Evolutionary conservation across 208 protist genomes (phyloP).

Genomic region (Polymyxa betae): DNA sequence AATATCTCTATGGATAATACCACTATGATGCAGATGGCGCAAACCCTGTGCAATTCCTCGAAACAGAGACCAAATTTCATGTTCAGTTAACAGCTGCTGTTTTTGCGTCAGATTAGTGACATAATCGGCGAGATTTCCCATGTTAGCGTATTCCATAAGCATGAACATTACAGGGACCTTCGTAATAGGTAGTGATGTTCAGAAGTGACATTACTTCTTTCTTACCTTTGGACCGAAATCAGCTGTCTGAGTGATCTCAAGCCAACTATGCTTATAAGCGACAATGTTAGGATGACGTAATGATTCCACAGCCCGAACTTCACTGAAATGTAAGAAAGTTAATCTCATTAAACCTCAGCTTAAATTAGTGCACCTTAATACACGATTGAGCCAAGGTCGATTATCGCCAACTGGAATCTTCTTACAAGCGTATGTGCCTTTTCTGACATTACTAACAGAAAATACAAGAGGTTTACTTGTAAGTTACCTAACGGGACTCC

Average conservation of each 20-base stretch:
- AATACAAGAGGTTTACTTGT: neutral
- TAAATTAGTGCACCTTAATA: neutral
- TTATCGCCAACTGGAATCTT: conserved; percentile 48
- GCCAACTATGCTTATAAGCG: conserved; percentile 53
- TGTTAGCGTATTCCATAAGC: conserved; percentile 52
- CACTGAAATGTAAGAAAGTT: neutral
- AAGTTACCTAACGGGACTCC: neutral
- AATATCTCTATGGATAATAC: conserved; percentile 24
- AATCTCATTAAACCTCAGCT: neutral
- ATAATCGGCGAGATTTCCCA: conserved; percentile 4
- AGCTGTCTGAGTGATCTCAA: conserved; percentile 24
- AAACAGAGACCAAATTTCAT: conserved; percentile 3
- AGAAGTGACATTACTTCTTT: neutral
- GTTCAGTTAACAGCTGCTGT: neutral
- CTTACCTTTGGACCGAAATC: conserved; percentile 28
- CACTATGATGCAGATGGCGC: conserved; percentile 41
- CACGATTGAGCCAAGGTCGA: conserved; percentile 29
- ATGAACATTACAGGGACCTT: conserved; percentile 46
- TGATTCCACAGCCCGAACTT: conserved; percentile 38
- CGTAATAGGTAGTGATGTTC: neutral
- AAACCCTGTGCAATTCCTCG: neutral
- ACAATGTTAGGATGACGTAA: conserved; percentile 50
- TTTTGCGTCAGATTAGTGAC: neutral
- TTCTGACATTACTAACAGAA: neutral
- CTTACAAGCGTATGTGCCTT: conserved; percentile 42